Percentiles rank a stretch among this genome's conserved stretches.
phyloP scores from a whole-genome alignment of 2,329 filamentous ascomycete genomes.

The Talaromyces piceae region DNA sequence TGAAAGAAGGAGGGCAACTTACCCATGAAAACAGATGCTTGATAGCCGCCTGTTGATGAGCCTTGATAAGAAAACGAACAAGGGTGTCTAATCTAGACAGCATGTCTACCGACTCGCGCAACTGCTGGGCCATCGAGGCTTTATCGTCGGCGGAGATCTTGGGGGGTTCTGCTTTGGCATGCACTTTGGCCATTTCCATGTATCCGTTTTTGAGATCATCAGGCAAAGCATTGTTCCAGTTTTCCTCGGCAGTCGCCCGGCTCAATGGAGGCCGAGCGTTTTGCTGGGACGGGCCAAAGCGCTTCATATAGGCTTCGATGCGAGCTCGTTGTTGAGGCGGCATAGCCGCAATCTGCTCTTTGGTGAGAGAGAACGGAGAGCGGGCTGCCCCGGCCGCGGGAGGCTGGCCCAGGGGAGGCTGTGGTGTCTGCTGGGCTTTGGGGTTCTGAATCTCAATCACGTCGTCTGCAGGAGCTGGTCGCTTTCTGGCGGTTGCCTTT shows the following conservation, averaged over 20 bases:
- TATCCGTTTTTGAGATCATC: conserved; percentile 33
- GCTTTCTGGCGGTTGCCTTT: conserved; percentile 35
- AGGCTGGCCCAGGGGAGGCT: conserved; percentile 16
- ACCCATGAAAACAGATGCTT: conserved; percentile 33
- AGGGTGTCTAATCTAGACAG: conserved; percentile 37
- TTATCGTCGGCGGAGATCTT: conserved; percentile 33
- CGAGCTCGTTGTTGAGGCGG: conserved; percentile 35
- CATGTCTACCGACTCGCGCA: conserved; percentile 35
- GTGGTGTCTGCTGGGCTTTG: conserved; percentile 22
- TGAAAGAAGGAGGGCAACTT: conserved; percentile 11
- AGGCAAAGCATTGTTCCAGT: conserved; percentile 33
- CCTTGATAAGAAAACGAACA: conserved; percentile 32
- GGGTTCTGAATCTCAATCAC: conserved; percentile 36
- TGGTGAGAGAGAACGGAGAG: conserved; percentile 20
- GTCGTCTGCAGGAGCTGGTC: conserved; percentile 41
- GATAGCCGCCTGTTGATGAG: conserved; percentile 34
- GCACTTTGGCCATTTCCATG: conserved; percentile 22
- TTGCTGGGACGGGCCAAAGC: too few species aligned
- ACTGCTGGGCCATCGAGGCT: conserved; percentile 30
- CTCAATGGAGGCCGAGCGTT: conserved; percentile 24
- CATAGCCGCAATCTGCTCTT: conserved; percentile 33
- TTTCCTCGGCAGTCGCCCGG: conserved; percentile 28
- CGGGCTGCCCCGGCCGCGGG: conserved; percentile 15
- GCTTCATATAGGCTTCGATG: conserved; percentile 28
- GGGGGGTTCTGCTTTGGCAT: conserved; percentile 25